Evolutionary conservation across 441 rosid species (phyloP), one percentile per base, ranked within the genome.

Genomic region (Erodium texanum): DNA sequence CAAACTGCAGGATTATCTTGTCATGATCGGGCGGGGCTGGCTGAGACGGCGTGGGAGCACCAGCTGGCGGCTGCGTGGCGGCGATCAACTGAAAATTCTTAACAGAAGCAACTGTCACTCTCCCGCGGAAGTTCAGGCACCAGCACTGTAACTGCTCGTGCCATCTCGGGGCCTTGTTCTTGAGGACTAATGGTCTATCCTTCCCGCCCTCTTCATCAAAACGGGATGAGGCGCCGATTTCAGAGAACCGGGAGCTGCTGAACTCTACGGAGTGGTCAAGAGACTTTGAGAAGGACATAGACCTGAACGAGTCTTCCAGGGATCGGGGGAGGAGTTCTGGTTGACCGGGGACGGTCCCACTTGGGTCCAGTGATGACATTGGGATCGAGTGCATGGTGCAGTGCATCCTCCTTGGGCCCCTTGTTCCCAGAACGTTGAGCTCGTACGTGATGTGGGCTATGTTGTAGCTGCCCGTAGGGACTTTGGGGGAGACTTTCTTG

Each of bases 1-100:
- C 75, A 14, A 72, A 72, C 36, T 72, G 75, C 27, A 72, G 75
- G 15, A 72, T 72, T 5, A 72, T 72, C 70, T 72, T 72, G 45
- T 72, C 75, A 16, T 66, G 70, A 52, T 72, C 75, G 0, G 62
- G 58, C 19, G 66, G 75, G 56, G 70, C 56, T 23, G 75, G 70
- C 66, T 56, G 70, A 36, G 74, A 71, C 16, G 66, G 69, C 0
- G 69, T 52, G 54, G 69, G 61, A 11, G 62, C 61, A 19, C 66
- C 67, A 32, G 66, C 75, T 1, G 75, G 59, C 12, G 69, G 70
- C 41, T 67, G 70, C 22, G 66, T 72, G 10, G 56, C 75, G 41
- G 75, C 75, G 58, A 72, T 72, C 62, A 72, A 22, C 67, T 72
- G 75, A 45, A 72, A 72, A 58, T 72, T 72, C 75, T 72, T 72